These are phyloP conservation scores for Suillus brevipes DNA, from an alignment of 768 basidiomycete genomes.

Conservation along the genomic window DNA sequence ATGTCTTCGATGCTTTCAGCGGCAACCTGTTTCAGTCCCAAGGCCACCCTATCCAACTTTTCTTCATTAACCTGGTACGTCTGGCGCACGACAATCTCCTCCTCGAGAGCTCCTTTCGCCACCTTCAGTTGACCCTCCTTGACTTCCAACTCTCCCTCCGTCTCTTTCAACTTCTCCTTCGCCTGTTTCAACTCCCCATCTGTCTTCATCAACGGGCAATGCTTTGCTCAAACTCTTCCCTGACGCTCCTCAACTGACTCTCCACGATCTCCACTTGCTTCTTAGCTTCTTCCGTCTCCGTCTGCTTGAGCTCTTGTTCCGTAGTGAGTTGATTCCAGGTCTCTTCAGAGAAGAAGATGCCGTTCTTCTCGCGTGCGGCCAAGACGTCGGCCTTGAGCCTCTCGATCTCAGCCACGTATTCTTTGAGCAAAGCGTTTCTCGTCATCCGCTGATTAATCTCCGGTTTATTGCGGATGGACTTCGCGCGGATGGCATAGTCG, in stretches of 20 bases:
- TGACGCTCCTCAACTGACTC: constrained; percentile 71
- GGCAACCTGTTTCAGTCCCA: constrained; percentile 61
- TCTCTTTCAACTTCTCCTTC: constrained; percentile 52
- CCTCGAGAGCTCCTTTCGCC: constrained; percentile 64
- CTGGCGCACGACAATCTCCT: constrained; percentile 76
- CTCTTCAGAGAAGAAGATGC: constrained; percentile 91
- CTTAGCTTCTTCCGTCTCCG: constrained; percentile 79
- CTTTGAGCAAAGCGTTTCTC: constrained; percentile 86
- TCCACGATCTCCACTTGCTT: constrained; percentile 84
- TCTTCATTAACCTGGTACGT: constrained; percentile 77
- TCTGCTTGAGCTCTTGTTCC: constrained; percentile 75
- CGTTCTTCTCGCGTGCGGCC: constrained; percentile 94
- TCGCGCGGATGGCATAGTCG: constrained; percentile 94
- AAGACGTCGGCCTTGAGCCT: constrained; percentile 86
- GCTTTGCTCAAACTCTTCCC: constrained; percentile 92
- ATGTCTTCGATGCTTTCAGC: constrained; percentile 74
- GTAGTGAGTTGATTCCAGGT: constrained; percentile 80
- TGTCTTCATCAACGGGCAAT: constrained; percentile 67
- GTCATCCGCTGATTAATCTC: constrained; percentile 95
- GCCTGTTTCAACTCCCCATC: constrained; percentile 75
- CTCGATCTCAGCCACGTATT: constrained; percentile 92
- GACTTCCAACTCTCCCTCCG: constrained; percentile 49
- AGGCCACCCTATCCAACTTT: constrained; percentile 70
- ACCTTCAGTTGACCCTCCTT: constrained; percentile 59
- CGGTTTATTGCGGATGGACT: constrained; percentile 92